Conservation (phyloP, 2,329 filamentous ascomycete genomes). For the Xylaria hypoxylon region DNA sequence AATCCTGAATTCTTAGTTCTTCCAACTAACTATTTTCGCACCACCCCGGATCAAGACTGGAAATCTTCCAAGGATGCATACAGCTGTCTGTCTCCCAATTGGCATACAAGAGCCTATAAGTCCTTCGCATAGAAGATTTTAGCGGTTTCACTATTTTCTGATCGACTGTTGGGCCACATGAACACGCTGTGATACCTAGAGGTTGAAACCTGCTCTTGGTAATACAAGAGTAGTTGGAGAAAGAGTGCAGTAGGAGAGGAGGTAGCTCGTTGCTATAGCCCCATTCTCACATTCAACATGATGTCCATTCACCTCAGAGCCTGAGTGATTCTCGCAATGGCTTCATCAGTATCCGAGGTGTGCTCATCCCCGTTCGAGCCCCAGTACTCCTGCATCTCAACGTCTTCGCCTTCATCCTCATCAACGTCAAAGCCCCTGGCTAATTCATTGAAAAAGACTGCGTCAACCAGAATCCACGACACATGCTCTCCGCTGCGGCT, state of each 20-base stretch:
- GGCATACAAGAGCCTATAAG: not conserved
- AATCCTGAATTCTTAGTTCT: not conserved
- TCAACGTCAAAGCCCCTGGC: not conserved
- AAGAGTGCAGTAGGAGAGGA: not conserved
- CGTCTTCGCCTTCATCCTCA: not conserved
- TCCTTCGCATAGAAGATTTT: no score
- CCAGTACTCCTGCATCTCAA: not conserved
- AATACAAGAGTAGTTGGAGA: not conserved
- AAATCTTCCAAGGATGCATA: no score
- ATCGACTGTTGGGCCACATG: not conserved
- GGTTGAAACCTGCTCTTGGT: no score
- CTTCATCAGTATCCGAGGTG: not conserved
- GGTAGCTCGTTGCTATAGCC: not conserved
- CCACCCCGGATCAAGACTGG: no score
- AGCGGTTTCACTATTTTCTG: no score
- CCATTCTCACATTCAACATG: not conserved
- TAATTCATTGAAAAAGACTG: slow-evolving; percentile 7
- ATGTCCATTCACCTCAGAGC: not conserved
- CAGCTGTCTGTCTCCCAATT: not conserved
- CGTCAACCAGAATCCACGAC: slow-evolving; percentile 13
- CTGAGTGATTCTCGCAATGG: not conserved
- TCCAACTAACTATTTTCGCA: not conserved
- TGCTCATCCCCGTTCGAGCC: not conserved
- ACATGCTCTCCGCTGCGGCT: not conserved
- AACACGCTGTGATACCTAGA: not conserved